Evolutionary conservation across 805 yeast species (phyloP), one percentile per base, ranked within the genome.

Genomic region (Kodamaea lidongshanica): DNA sequence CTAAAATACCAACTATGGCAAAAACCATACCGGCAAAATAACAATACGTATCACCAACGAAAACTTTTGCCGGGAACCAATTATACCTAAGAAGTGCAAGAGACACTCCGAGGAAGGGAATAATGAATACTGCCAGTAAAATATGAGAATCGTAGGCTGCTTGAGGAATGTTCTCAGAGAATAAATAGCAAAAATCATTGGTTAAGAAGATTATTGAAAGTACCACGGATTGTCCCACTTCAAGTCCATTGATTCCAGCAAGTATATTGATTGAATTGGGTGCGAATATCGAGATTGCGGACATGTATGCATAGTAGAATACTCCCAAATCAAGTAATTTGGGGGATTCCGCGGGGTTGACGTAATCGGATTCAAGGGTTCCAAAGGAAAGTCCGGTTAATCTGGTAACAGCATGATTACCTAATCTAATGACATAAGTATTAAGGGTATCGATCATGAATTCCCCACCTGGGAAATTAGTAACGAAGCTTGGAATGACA

Each of bases 1-100:
- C 97, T 35, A 85, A 68, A 19, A 92, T 92, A 1, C 96, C 97
- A 17, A 85, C 95, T 16, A 88, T 92, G 0, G 97, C 98, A 56
- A 92, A 87, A 1, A 92, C 95, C 98, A 92, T 92, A 3, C 99
- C 99, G 15, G 95, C 86, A 56, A 92, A 88, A 58, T 92, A 92
- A 59, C 99, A 92, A 64, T 82, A 92, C 1, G 98, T 89, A 52
- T 92, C 99, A 17, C 99, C 99, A 6, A 92, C 99, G 59, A 92
- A 92, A 1, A 86, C 97, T 34, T 61, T 61, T 0, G 98, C 86
- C 1, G 98, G 98, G 63, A 68, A 92, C 80, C 88, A 82, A 52
- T 92, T 92, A 63, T 67, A 79, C 43, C 72, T 74, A 44, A 83
- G 71, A 33, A 92, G 59, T 0, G 83, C 94, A 1, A 79, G 38